Conservation (phyloP, 129 eudicot genomes). For the Flaveria trinervia region DNA sequence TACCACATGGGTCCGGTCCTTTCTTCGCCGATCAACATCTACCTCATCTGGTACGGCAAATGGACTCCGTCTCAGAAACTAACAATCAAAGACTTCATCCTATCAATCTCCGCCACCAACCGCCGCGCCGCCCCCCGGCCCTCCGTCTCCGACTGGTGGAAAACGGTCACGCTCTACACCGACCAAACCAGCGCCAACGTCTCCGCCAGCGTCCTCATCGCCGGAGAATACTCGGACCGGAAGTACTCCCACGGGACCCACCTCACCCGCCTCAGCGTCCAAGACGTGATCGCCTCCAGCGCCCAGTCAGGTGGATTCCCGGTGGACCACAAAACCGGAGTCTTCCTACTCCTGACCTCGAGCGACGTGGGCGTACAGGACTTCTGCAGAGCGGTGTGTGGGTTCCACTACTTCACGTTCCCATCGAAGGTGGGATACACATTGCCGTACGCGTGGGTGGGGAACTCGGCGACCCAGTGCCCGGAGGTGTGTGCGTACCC, state of each 20-base stretch:
- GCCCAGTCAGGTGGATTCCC: conserved; percentile 54
- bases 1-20: conserved; percentile 99
- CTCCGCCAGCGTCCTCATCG: conserved; percentile 49
- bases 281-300: conserved; percentile 55
- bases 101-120: conserved; percentile 44
- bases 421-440: conserved; percentile 83
- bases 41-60: conserved; percentile 85
- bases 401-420: conserved; percentile 91
- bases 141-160: conserved; percentile 83
- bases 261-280: conserved; percentile 78
- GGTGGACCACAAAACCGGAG: conserved; percentile 71
- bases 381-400: conserved; percentile 85
- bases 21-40: conserved; percentile 76
- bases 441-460: conserved; percentile 91
- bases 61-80: conserved; percentile 60
- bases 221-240: conserved; percentile 64
- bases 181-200: conserved; percentile 87
- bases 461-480: conserved; percentile 81
- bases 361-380: conserved; percentile 73
- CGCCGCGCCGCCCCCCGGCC: conserved; percentile 44
- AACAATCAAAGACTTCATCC: conserved; percentile 37
- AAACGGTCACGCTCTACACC: conserved; percentile 72
- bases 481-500: conserved; percentile 94
- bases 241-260: conserved; percentile 66
- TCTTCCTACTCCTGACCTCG: conserved; percentile 60